A percentile compares a stretch with the other conserved stretches of the same genome.
phyloP scores from a whole-genome alignment of 805 yeast genomes.

The Candida piceae region DNA sequence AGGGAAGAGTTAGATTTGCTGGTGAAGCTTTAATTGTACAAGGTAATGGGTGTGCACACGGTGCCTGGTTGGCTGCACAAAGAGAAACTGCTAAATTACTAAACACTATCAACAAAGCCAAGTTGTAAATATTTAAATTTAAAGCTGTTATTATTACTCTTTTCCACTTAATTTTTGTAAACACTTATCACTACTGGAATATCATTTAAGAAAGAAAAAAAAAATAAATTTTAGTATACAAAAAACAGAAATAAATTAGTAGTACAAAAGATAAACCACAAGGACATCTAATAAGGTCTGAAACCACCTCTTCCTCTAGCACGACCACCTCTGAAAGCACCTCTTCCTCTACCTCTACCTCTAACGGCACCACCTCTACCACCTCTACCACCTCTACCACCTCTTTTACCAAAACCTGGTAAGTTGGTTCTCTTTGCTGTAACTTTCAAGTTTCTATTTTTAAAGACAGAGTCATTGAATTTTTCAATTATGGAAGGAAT shows the following conservation, averaged over 20 bases:
- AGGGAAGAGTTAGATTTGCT: constrained; percentile 44
- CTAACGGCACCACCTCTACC: constrained; percentile 18
- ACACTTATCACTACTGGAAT: no score
- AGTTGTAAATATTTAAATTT: constrained; percentile 13
- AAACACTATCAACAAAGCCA: constrained; percentile 18
- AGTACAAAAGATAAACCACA: no score
- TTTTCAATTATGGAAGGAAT: constrained; percentile 58
- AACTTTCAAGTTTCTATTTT: constrained; percentile 70
- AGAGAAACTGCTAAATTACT: constrained; percentile 38
- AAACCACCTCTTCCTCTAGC: constrained; percentile 31
- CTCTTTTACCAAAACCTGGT: constrained; percentile 57
- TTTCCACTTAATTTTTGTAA: no score
- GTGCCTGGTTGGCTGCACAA: constrained; percentile 48
- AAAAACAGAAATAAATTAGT: neutral
- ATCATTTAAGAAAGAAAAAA: no score
- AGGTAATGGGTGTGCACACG: constrained; percentile 57
- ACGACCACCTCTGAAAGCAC: constrained; percentile 16
- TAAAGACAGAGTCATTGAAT: constrained; percentile 59
- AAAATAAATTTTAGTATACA: no score
- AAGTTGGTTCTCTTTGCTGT: constrained; percentile 74
- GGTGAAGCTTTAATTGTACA: constrained; percentile 50
- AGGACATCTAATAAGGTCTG: constrained; percentile 27
- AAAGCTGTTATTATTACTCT: no score
- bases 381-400: constrained; percentile 43
- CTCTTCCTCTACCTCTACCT: constrained; percentile 20